A percentile compares a stretch with the other conserved stretches of the same genome.
phyloP scores from a whole-genome alignment of 75 land plant species.

The Picea sitchensis region DNA sequence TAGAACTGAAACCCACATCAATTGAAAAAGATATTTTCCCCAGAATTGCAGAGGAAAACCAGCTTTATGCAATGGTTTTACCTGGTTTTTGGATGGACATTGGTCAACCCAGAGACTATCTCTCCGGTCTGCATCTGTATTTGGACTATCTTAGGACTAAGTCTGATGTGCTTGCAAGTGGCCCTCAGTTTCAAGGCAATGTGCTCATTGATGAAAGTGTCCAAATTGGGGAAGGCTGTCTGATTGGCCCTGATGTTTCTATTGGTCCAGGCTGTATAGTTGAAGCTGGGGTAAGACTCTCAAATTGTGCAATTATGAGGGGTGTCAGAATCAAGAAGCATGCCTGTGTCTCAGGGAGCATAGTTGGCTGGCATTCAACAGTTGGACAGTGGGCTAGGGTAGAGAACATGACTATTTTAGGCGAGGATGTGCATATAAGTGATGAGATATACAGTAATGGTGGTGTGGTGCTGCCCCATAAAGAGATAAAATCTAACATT shows the following conservation, averaged over 20 bases:
- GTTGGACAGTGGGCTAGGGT: conserved; percentile 45
- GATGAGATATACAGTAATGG: conserved; percentile 50
- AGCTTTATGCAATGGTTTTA: conserved; percentile 42
- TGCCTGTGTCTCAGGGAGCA: conserved; percentile 41
- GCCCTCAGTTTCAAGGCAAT: conserved; percentile 22
- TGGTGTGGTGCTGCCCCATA: conserved; percentile 47
- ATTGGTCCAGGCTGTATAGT: conserved; percentile 41
- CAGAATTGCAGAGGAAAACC: conserved; percentile 27
- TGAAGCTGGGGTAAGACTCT: conserved; percentile 40
- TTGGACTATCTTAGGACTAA: conserved; percentile 35
- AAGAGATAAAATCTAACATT: conserved; percentile 42
- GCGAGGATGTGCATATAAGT: conserved; percentile 40
- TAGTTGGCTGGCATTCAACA: conserved; percentile 46
- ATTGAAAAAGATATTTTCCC: conserved; percentile 52
- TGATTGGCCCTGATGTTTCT: conserved; percentile 43
- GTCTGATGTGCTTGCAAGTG: conserved; percentile 21
- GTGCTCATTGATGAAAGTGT: conserved; percentile 39
- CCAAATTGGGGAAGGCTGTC: conserved; percentile 38
- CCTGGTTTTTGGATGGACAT: conserved; percentile 56
- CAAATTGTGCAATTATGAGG: conserved; percentile 41
- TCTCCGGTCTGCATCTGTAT: conserved; percentile 29
- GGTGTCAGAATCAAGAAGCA: conserved; percentile 49
- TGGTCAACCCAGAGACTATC: conserved; percentile 44
- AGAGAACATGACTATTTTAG: conserved; percentile 50
- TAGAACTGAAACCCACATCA: conserved; percentile 41